Evolutionary conservation across 495 filamentous ascomycete species (phyloP).

Genomic region (Penicillium taxi): DNA sequence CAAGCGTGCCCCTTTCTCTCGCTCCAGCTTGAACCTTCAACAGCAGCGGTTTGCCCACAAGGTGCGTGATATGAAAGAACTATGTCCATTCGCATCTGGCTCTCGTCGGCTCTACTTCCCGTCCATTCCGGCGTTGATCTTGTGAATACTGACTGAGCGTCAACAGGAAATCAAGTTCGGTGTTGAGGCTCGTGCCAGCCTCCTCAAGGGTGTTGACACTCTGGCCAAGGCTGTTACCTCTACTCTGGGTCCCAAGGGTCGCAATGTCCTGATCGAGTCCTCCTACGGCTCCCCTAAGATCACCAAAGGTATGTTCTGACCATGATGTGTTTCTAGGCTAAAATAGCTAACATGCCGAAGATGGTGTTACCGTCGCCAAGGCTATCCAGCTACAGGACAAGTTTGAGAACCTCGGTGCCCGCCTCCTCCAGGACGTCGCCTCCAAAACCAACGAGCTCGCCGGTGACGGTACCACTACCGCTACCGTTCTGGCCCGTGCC

Average conservation of each 20-base stretch:
- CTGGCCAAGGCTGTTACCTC: conserved; percentile 94
- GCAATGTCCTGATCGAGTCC: conserved; percentile 96
- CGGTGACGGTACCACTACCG: conserved; percentile 96
- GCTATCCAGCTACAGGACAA: conserved; percentile 95
- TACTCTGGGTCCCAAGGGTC: conserved; percentile 93
- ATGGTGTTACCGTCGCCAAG: conserved; percentile 91
- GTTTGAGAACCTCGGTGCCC: conserved; percentile 98
- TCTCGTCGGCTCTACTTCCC: conserved; percentile 8
- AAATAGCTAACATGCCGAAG: conserved; percentile 33
- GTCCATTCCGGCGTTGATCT: conserved; percentile 13
- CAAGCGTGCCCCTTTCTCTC: conserved; percentile 43
- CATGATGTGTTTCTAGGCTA: neutral
- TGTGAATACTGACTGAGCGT: conserved; percentile 17
- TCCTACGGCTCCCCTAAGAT: conserved; percentile 98
- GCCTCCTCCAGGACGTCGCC: conserved; percentile 93
- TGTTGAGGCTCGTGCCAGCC: conserved; percentile 81
- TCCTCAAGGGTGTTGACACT: conserved; percentile 92
- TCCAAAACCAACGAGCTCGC: conserved; percentile 99
- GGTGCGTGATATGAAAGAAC: conserved; percentile 52
- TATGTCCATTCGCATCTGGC: too few relatives aligned
- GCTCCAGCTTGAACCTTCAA: conserved; percentile 55
- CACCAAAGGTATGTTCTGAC: conserved; percentile 72
- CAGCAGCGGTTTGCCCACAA: conserved; percentile 93
- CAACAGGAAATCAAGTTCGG: conserved; percentile 93
- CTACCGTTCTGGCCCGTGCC: conserved; percentile 91